Percentiles rank a stretch among this genome's conserved stretches.
phyloP scores from a whole-genome alignment of 2,329 filamentous ascomycete genomes.

The Tolypocladium inflatum region DNA sequence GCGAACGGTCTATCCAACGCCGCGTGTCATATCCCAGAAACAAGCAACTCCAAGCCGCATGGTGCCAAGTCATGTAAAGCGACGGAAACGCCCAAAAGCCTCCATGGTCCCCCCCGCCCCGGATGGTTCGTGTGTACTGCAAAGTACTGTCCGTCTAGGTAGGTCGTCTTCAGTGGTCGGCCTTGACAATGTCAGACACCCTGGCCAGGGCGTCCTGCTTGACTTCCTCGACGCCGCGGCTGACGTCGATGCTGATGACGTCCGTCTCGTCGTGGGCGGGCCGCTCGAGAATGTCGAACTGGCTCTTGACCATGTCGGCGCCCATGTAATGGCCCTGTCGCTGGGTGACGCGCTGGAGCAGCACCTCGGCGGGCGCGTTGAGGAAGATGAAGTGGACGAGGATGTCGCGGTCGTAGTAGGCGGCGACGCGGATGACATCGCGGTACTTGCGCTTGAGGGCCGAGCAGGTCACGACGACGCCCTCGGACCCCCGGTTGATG shows the following conservation, averaged over 20 bases:
- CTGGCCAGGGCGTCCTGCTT: slow-evolving; percentile 48
- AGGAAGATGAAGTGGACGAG: slow-evolving; percentile 90
- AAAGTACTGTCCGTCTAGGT: neutral
- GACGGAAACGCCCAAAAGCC: neutral
- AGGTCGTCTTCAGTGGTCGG: slow-evolving; percentile 7
- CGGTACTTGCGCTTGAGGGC: slow-evolving; percentile 96
- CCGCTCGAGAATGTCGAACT: slow-evolving; percentile 80
- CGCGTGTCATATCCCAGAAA: neutral
- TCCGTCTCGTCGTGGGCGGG: slow-evolving; percentile 63
- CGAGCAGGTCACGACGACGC: slow-evolving; percentile 93
- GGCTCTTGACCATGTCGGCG: slow-evolving; percentile 86
- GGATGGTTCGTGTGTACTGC: neutral
- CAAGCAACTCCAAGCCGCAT: neutral
- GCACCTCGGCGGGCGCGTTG: slow-evolving; percentile 62
- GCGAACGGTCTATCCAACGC: neutral
- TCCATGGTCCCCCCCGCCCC: neutral
- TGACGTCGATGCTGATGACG: slow-evolving; percentile 63
- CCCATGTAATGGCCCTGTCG: slow-evolving; percentile 93
- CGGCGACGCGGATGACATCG: slow-evolving; percentile 76
- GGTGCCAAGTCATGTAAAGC: neutral
- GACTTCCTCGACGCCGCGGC: slow-evolving; percentile 47
- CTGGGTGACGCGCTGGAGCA: slow-evolving; percentile 64
- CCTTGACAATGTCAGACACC: slow-evolving; percentile 42
- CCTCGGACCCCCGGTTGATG: slow-evolving; percentile 47
- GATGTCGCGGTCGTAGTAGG: slow-evolving; percentile 64